Conservation (phyloP, 352 stramenopile species). For the Globisporangium canariense region DNA sequence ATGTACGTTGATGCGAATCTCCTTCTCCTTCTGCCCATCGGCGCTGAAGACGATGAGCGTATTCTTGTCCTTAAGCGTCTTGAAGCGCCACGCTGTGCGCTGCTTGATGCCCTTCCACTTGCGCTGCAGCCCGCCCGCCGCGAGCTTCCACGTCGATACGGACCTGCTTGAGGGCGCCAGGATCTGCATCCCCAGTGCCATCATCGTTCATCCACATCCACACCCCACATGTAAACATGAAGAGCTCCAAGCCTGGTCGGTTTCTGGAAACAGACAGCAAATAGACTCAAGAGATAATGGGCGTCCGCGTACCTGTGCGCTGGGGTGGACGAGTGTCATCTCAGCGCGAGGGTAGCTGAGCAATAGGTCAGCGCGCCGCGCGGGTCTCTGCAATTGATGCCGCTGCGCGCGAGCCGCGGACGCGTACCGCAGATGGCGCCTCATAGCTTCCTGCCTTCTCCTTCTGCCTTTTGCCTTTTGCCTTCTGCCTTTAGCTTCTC, state of each 20-base stretch:
- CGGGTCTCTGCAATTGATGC: background rate
- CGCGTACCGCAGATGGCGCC: constrained; percentile 3
- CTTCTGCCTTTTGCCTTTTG: too few relatives aligned
- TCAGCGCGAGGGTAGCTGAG: background rate
- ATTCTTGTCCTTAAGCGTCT: constrained; percentile 70
- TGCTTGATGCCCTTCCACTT: constrained; percentile 85
- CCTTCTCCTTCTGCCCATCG: constrained; percentile 70
- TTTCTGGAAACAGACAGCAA: background rate
- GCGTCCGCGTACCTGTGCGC: background rate
- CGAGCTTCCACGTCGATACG: constrained; percentile 73
- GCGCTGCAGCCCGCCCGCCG: constrained; percentile 66
- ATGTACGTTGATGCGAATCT: constrained; percentile 42
- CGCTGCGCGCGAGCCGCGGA: background rate
- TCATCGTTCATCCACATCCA: background rate
- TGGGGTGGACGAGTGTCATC: background rate
- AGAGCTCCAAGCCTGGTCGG: background rate
- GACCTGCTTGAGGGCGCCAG: constrained; percentile 12
- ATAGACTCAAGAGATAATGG: background rate
- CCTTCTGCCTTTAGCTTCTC: background rate
- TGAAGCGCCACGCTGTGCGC: constrained; percentile 78
- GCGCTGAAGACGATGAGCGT: constrained; percentile 72
- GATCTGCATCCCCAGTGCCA: background rate
- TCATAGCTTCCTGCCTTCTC: background rate
- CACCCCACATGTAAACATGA: background rate
- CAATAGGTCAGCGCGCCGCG: background rate